Base-by-base conservation (phyloP, 257 asterid genomes). In the Solanum tacnaense region DNA sequence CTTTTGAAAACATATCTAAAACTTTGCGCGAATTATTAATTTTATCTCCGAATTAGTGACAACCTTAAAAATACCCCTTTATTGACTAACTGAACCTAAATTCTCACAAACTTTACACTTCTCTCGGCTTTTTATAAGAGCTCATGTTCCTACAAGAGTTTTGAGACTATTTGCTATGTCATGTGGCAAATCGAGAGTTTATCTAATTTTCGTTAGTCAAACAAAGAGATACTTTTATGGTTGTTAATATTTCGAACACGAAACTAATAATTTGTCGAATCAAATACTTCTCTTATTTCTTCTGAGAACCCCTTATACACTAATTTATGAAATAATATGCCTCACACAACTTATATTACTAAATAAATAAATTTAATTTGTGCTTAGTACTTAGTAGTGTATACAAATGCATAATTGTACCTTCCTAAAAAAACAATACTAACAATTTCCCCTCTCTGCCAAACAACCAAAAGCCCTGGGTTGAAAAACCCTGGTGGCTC, bases 181-280 rank as follows among this genome's bases (percentile, higher is more conserved):
- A 41, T 41, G 2, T 41, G 49, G 0, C 5, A 41, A 41, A 41
- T 41, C 16, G 0, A 0, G 52, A 44, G 52, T 44, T 0, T 44
- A 44, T 0, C 52, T 44, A 44, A 44, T 44, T 44, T 44, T 44
- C 0, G 0, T 44, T 44, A 41, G 2, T 41, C 49, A 41, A 41
- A 0, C 0, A 41, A 0, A 41, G 49, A 41, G 15, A 41, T 41
- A 41, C 0, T 41, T 41, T 41, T 11, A 41, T 3, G 16, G 0
- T 41, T 41, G 5, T 0, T 0, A 41, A 11, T 41, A 41, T 0
- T 41, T 41, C 0, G 1, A 41, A 41, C 0, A 41, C 5, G 0
- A 41, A 41, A 44, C 52, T 44, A 44, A 44, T 44, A 44, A 44
- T 44, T 12, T 44, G 16, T 31, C 32, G 8, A 35, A 35, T 35